phyloP scores from a whole-genome alignment of 257 asterid species.

The Mitragyna speciosa region DNA sequence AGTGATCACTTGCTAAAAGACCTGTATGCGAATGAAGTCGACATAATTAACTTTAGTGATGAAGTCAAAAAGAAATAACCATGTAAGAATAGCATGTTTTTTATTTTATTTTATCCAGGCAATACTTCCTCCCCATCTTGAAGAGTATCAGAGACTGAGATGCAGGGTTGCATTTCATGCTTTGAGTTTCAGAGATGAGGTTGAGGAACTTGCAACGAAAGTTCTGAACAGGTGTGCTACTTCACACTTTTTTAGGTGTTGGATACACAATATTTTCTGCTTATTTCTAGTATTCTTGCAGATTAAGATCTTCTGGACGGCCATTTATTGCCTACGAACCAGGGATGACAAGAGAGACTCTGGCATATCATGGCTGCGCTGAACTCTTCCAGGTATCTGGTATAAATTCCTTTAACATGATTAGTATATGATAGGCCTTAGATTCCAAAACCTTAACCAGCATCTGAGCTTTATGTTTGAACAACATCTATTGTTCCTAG shows the following conservation, averaged over 20 bases:
- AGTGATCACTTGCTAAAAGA: neutral
- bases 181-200: constrained; percentile 75
- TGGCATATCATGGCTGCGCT: constrained; percentile 95
- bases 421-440: neutral
- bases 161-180: constrained; percentile 97
- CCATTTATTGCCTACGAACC: constrained; percentile 96
- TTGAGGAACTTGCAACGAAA: constrained; percentile 86
- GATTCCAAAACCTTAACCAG: neutral
- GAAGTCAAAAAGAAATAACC: neutral
- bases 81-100: constrained; percentile 2
- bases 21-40: neutral
- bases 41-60: neutral
- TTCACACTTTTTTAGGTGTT: constrained; percentile 3
- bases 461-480: constrained; percentile 21
- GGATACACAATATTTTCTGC: neutral
- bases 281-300: constrained; percentile 30
- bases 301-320: constrained; percentile 71
- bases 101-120: constrained; percentile 47
- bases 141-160: constrained; percentile 87
- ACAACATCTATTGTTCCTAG: constrained; percentile 35
- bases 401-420: neutral
- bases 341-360: constrained; percentile 93
- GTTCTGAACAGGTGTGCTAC: constrained; percentile 55
- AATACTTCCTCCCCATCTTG: constrained; percentile 69
- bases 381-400: constrained; percentile 90